Conservation (phyloP, 169 alveolate genomes). For the Plasmodium vivax region DNA sequence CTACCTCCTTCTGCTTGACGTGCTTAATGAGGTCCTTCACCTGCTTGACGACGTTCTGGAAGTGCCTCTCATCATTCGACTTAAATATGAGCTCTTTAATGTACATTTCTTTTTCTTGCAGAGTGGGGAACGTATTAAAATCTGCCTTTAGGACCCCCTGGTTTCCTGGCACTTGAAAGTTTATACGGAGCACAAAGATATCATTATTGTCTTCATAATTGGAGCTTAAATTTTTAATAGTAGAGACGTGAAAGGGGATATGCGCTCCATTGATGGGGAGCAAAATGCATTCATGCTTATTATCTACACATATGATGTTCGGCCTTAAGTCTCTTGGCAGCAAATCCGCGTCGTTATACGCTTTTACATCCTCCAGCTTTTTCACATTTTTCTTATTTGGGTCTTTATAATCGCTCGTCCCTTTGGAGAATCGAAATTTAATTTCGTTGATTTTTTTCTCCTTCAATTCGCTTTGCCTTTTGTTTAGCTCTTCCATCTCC, state of each 20-base stretch:
- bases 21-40: constrained; percentile 95
- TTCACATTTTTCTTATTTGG: constrained; percentile 84
- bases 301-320: constrained; percentile 88
- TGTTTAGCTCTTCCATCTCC: constrained; percentile 77
- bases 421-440: constrained; percentile 85
- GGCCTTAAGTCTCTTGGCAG: constrained; percentile 89
- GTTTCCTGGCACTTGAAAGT: constrained; percentile 94
- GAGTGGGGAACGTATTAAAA: constrained; percentile 86
- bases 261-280: constrained; percentile 90
- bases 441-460: constrained; percentile 89
- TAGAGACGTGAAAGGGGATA: constrained; percentile 92
- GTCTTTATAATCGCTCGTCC: constrained; percentile 83
- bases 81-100: constrained; percentile 94
- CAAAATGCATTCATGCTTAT: constrained; percentile 88
- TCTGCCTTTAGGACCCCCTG: constrained; percentile 87
- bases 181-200: constrained; percentile 90
- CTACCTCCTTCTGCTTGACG: constrained; percentile 93
- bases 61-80: constrained; percentile 90
- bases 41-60: constrained; percentile 87
- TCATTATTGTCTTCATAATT: constrained; percentile 91
- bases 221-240: constrained; percentile 92
- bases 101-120: constrained; percentile 88
- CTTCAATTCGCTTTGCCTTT: constrained; percentile 88
- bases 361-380: constrained; percentile 87
- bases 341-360: constrained; percentile 86